Conservation (phyloP, 169 alveolate genomes). For the Plasmodium vinckei region DNA sequence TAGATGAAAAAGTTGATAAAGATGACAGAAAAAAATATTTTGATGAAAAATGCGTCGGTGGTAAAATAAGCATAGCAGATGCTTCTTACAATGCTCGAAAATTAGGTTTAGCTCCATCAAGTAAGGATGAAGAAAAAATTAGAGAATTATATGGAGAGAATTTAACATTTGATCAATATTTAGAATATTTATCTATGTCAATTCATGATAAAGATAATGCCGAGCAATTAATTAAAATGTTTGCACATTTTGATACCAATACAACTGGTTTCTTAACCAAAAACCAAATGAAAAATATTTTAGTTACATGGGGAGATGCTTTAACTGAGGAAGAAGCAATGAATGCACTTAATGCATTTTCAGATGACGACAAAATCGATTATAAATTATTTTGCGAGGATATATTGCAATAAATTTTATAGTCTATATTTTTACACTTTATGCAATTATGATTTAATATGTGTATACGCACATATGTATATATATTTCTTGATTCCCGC, state of each 20-base stretch:
- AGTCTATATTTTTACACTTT: not conserved
- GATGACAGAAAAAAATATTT: conserved; percentile 76
- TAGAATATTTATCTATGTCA: conserved; percentile 77
- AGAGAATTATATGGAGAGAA: conserved; percentile 77
- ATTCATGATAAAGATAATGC: conserved; percentile 82
- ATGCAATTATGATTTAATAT: too few relatives aligned
- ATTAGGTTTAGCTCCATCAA: conserved; percentile 85
- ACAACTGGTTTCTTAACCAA: conserved; percentile 75
- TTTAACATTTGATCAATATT: conserved; percentile 78
- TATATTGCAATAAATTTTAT: conserved; percentile 16
- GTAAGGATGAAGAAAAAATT: conserved; percentile 75
- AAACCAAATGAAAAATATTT: conserved; percentile 80
- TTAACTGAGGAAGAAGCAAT: conserved; percentile 78
- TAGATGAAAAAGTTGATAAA: conserved; percentile 80
- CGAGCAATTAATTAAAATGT: conserved; percentile 79
- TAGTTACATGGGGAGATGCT: conserved; percentile 84
- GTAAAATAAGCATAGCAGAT: conserved; percentile 56
- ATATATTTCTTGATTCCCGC: too few relatives aligned
- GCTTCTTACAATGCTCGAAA: conserved; percentile 64
- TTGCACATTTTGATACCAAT: conserved; percentile 80
- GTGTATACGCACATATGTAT: too few relatives aligned
- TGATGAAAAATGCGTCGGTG: conserved; percentile 76
- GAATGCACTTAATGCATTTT: conserved; percentile 72
- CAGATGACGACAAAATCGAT: conserved; percentile 43
- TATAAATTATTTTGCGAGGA: conserved; percentile 59